Base-by-base conservation (phyloP, 371 early-diverging fungal species). In the Circinella minor region DNA sequence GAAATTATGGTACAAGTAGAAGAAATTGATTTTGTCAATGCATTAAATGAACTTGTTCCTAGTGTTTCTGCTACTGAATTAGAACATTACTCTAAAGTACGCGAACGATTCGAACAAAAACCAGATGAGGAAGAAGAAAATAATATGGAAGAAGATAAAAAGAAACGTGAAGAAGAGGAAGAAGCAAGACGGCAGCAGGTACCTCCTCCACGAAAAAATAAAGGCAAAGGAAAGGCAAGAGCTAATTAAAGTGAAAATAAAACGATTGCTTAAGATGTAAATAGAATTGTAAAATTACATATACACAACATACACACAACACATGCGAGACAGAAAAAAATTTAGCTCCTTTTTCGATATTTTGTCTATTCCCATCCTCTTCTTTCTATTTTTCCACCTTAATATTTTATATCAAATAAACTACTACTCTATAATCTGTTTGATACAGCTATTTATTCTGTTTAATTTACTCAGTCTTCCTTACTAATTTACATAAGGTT, bases 61-160 rank as follows among this genome's bases (percentile, higher is more conserved):
- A 94, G 94, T 34, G 96, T 99, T 1, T 91, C 94, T 3, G 89
- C 90, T 5, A 88, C 89, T 13, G 99, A 99, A 72, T 81, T 99
- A n/a, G 90, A 85, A 38, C 92, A 95, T 68, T 99, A 99, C 77
- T 83, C 88, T 66, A 81, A 80, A 20, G 87, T 98, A 1, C 90
- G 94, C 70, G 86, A 86, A 67, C 85, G 86, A 72, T 91, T 91
- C 70, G 87, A 83, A 51, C 77, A 81, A 51, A 73, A 71, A 13
- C 68, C 73, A 27, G 80, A 80, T 9, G 73, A 80, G 3, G 67
- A 69, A 9, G 67, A 66, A 51, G 84, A 79, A 55, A 70, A 76
- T 17, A 76, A 77, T 7, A 65, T 73, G 15, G 59, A 67, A 20
- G 62, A 67, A 54, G 66, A 73, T 4, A 70, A 71, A 11, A 36